Conservation (phyloP, 2,329 filamentous ascomycete species). For the Aspergillus viridinutans region DNA sequence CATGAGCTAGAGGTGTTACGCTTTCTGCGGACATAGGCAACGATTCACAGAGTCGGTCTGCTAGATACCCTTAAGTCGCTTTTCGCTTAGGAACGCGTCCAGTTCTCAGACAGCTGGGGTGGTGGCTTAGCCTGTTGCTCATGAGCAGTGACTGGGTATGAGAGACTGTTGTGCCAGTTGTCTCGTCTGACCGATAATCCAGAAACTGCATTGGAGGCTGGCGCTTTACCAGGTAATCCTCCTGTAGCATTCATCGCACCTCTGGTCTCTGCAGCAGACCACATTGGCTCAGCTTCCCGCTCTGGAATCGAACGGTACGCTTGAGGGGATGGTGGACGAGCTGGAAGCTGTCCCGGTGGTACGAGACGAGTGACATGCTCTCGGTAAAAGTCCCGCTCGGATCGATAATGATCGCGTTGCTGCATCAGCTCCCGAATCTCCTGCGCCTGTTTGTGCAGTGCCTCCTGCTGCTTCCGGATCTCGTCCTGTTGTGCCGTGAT, state of each 20-base stretch:
- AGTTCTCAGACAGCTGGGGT: conserved; percentile 13
- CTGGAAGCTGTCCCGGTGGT: conserved; percentile 23
- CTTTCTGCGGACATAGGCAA: neutral
- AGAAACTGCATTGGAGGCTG: neutral
- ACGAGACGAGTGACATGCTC: conserved; percentile 27
- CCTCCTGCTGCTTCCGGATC: conserved; percentile 28
- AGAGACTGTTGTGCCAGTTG: neutral
- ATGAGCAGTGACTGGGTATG: neutral
- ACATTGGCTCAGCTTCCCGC: conserved; percentile 7
- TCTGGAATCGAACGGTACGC: conserved; percentile 8
- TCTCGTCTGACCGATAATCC: neutral
- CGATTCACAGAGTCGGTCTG: neutral
- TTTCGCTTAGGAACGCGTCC: conserved; percentile 8
- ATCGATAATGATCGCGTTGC: conserved; percentile 38
- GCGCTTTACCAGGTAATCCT: neutral
- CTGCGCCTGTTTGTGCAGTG: conserved; percentile 28
- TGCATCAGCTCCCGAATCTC: conserved; percentile 31
- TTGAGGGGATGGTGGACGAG: conserved; percentile 31
- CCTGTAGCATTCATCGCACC: neutral
- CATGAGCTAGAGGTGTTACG: neutral
- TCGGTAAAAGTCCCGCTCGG: conserved; percentile 39
- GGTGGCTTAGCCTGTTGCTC: conserved; percentile 11
- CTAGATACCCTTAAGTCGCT: neutral
- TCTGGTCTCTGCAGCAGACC: conserved; percentile 8
- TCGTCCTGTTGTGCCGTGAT: conserved; percentile 36